Conservation (phyloP, 2,329 filamentous ascomycete species). For the Microdochium nivale region DNA sequence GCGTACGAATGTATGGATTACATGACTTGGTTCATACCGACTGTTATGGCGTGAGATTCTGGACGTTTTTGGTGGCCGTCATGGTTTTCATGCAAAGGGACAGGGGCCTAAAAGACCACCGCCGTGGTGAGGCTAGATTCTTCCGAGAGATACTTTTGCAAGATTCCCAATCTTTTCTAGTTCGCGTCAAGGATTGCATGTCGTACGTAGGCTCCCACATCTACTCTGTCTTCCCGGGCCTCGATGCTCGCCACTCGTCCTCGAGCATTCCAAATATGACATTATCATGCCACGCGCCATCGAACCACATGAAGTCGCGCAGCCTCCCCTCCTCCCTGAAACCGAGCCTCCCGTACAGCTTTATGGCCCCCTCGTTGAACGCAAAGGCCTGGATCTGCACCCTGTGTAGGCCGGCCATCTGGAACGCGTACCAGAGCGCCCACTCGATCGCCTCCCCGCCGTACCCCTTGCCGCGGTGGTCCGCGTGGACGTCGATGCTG, state of each 20-base stretch:
- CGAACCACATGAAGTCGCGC: slow-evolving; percentile 23
- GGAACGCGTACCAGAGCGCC: slow-evolving; percentile 23
- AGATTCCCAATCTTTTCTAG: too few relatives aligned
- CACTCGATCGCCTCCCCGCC: slow-evolving; percentile 28
- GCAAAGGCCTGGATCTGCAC: slow-evolving; percentile 21
- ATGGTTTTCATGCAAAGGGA: too few relatives aligned
- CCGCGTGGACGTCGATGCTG: slow-evolving; percentile 18
- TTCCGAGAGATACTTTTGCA: too few relatives aligned
- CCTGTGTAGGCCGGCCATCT: slow-evolving; percentile 24
- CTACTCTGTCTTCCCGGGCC: slow-evolving; percentile 7
- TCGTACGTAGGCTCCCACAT: too few relatives aligned
- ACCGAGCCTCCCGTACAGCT: slow-evolving; percentile 23
- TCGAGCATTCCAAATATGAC: slow-evolving; percentile 23
- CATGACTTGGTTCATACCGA: too few relatives aligned
- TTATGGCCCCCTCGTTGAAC: slow-evolving; percentile 22
- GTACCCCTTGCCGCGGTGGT: slow-evolving; percentile 23
- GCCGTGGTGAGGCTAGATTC: too few relatives aligned
- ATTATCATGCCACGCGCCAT: slow-evolving; percentile 24
- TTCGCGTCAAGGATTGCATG: too few relatives aligned
- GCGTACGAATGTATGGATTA: too few relatives aligned
- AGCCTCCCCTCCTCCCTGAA: slow-evolving; percentile 23
- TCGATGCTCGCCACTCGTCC: slow-evolving; percentile 18
- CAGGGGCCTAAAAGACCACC: too few relatives aligned
- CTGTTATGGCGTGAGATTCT: too few relatives aligned
- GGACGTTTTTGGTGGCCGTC: too few relatives aligned